Base-by-base conservation (phyloP, 2,329 filamentous ascomycete species). In the Cadophora gregata region DNA sequence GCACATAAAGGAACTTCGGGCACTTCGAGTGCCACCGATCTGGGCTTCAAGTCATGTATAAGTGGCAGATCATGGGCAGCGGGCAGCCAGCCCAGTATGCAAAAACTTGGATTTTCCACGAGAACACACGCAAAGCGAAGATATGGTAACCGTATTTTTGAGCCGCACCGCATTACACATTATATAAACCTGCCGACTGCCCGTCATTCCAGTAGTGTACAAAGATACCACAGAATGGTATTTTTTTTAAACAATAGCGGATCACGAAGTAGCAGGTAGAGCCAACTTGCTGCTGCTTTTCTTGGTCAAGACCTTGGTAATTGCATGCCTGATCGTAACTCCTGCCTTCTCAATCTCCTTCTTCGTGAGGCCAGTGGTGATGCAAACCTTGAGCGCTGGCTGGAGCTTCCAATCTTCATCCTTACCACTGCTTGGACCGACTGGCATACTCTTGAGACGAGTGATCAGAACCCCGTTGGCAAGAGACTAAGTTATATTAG, bases 271-370 rank as follows among this genome's bases (percentile, higher is more conserved):
- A 68, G 79, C 71, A 12, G 79, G 77, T 42, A 82, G 62, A 25
- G 68, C 70, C 27, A 77, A 75, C 72, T 82, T 82, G 69, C 80
- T 81, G 75, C 82, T 87, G 31, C 82, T 79, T 78, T 88, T 89
- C 69, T 86, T 83, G 24, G 86, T 88, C 85, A 99, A 88, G 68
- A 98, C 88, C 81, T 97, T 97, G 61, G 94, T 97, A 72, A 98
- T 92, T 16, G 96, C 95, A 80, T 97, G 94, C 67, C 95, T 86
- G 72, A 99, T 94, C 10, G 87, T 89, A 8, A 90, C 88, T 16
- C 94, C 96, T 0, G 96, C 93, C 83, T 96, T 97, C 81, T 99
- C 96, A 63, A 94, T 91, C 79, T 99, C 96, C 82, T 97, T 97
- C 83, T 92, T 96, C 27, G 92, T 91, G 69, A 99, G 82, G 1